Evolutionary conservation across 257 asterid species (phyloP), one percentile per base, ranked within the genome.

Genomic region (Ocimum tenuiflorum): DNA sequence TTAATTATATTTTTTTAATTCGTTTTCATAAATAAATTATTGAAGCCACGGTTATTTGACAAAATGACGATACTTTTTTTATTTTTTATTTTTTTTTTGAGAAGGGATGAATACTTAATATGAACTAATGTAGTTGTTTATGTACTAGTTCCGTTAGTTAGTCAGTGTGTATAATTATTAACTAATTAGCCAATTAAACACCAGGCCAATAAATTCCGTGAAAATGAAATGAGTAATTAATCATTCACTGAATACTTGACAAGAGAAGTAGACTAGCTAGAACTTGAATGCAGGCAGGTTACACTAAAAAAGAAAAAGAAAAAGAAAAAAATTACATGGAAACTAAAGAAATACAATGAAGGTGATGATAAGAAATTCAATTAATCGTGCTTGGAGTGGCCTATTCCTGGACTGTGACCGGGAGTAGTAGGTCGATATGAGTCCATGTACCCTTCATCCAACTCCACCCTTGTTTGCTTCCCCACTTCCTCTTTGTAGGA

Each of bases 321-420:
- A 17, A 6, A 45, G 8, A 9, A 7, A 4, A 43, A 36, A 12
- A 14, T 7, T 12, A 14, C 0, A 2, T 20, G n/a, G n/a, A n/a
- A n/a, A n/a, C n/a, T n/a, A n/a, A n/a, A n/a, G n/a, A 43, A 14
- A 27, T 27, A 27, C 31, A 27, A 27, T 2, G 31, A 1, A 1
- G 31, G 31, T 1, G 31, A 27, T 1, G 4, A 1, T 27, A 27
- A 27, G 4, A 1, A 27, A 27, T 27, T 35, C 17, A 20, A 43
- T 60, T 52, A 81, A 45, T 80, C 83, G 49, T 86, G 96, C 63
- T 64, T 81, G 33, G 91, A 78, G 62, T 89, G 95, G 46, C 96
- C 96, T 50, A 89, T 85, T 51, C 96, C 96, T 0, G 96, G 96
- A 38, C 96, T 89, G 8, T 74, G 78, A 3, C 95, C 96, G 0